Evolutionary conservation across 306 rosid species (phyloP), one percentile per base, ranked within the genome.

Genomic region (Pterocarpus macrocarpus): DNA sequence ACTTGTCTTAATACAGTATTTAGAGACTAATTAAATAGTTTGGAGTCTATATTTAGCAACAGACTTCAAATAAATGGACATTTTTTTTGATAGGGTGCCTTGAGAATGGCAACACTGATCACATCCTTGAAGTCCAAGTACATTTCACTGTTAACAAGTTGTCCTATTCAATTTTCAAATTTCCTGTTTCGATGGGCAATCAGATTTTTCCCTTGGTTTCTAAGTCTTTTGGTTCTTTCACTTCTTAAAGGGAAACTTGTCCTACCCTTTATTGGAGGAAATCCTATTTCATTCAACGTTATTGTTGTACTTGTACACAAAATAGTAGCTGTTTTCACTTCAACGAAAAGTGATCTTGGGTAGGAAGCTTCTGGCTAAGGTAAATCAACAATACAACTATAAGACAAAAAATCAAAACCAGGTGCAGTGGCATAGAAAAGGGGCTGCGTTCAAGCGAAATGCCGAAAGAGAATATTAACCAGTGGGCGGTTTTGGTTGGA

Each of bases 401-500:
- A 50, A 58, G 62, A 30, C 16, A 36, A 56, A 83, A 83, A 88
- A 55, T 17, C 10, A 55, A 55, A 88, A 90, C 91, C 52, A 85
- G 83, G 97, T 93, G 97, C 90, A 47, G 87, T 36, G 75, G 15
- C 58, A 22, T 2, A 68, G 59, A 57, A 43, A 17, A 35, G 36
- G 14, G 17, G 61, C 44, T 62, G 70, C 35, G 36, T 5, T 64
- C 2, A 35, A 14, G 7, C 49, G 71, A 69, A 66, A 83, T 61
- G 12, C 8, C 71, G 67, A 36, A 56, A 70, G 65, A 44, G 36
- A 70, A 65, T 16, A 50, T 62, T 1, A 61, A 64, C 32, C 85
- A 39, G 64, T 85, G 87, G 90, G 88, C 85, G 89, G 63, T 71
- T 88, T 82, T 77, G 73, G 57, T 28, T 16, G 82, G 63, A 77